These are phyloP conservation scores for Manihot esculenta DNA, from an alignment of 441 rosid species.

Conservation along the genomic window DNA sequence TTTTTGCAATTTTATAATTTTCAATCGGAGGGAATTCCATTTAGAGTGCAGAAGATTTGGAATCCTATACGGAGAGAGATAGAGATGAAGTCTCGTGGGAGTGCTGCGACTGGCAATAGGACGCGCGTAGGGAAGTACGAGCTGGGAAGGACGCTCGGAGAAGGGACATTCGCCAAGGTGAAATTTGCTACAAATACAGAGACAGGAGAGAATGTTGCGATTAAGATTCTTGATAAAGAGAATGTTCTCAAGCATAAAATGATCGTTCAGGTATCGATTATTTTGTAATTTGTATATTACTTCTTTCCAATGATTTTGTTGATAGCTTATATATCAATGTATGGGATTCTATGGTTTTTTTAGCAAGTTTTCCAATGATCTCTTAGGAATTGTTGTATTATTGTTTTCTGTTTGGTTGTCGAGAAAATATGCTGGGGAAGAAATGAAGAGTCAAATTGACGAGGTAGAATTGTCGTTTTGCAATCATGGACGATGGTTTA, in stretches of 20 bases:
- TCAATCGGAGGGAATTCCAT: too few species aligned
- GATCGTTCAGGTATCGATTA: constrained; percentile 70
- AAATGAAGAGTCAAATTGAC: constrained; percentile 11
- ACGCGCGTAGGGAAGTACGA: constrained; percentile 94
- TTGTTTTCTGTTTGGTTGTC: constrained; percentile 5
- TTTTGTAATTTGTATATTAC: not conserved
- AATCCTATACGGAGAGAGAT: not conserved
- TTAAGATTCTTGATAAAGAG: constrained; percentile 90
- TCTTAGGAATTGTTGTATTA: too few species aligned
- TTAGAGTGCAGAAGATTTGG: not conserved
- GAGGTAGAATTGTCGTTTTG: constrained; percentile 8
- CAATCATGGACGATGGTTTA: not conserved
- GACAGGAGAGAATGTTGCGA: constrained; percentile 77
- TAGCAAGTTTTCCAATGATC: not conserved
- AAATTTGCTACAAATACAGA: constrained; percentile 77
- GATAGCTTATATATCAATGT: not conserved
- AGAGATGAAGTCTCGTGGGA: constrained; percentile 47
- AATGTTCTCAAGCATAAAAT: constrained; percentile 82
- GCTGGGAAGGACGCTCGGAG: constrained; percentile 88
- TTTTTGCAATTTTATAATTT: not conserved
- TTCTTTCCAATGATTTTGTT: not conserved
- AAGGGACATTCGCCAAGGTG: constrained; percentile 96
- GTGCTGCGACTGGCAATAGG: constrained; percentile 30
- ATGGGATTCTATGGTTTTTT: not conserved
- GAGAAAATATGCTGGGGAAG: not conserved